These are phyloP conservation scores for Boletus sp. DNA, from an alignment of 1,284 basidiomycete genomes.

Conservation along the genomic window DNA sequence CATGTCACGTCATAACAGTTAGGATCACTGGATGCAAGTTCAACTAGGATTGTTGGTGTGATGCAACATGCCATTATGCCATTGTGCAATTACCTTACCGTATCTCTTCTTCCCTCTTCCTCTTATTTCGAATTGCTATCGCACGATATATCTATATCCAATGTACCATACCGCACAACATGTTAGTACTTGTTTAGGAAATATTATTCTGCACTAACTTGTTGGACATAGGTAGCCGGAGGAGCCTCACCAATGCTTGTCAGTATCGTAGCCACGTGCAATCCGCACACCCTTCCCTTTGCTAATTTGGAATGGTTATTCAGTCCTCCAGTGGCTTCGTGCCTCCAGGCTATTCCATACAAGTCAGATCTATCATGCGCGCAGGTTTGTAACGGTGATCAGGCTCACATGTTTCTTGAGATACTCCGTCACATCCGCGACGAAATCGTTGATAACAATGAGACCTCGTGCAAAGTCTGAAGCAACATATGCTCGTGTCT, in stretches of 20 bases:
- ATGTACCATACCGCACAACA: conserved; percentile 25
- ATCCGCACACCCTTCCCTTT: conserved; percentile 5
- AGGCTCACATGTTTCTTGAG: conserved; percentile 14
- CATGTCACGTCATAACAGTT: conserved; percentile 39
- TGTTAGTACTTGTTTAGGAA: not conserved
- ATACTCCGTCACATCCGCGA: conserved; percentile 10
- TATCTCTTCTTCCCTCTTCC: conserved; percentile 10
- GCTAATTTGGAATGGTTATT: conserved; percentile 20
- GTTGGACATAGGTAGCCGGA: too few relatives aligned
- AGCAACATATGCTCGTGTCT: not conserved
- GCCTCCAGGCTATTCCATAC: conserved; percentile 8
- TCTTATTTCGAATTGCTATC: conserved; percentile 16
- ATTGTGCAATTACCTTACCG: conserved; percentile 15
- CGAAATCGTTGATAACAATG: conserved; percentile 11
- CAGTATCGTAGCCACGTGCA: conserved; percentile 22
- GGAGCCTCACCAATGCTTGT: too few relatives aligned
- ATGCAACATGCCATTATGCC: not conserved
- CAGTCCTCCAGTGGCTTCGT: conserved; percentile 12
- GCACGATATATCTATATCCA: conserved; percentile 22
- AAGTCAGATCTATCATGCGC: not conserved
- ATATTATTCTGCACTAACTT: not conserved
- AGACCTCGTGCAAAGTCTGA: not conserved
- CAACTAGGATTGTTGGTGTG: not conserved
- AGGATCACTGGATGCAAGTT: conserved; percentile 52
- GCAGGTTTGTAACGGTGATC: not conserved